Conservation (phyloP, 805 yeast genomes). For the Starmerella riodocensis region DNA sequence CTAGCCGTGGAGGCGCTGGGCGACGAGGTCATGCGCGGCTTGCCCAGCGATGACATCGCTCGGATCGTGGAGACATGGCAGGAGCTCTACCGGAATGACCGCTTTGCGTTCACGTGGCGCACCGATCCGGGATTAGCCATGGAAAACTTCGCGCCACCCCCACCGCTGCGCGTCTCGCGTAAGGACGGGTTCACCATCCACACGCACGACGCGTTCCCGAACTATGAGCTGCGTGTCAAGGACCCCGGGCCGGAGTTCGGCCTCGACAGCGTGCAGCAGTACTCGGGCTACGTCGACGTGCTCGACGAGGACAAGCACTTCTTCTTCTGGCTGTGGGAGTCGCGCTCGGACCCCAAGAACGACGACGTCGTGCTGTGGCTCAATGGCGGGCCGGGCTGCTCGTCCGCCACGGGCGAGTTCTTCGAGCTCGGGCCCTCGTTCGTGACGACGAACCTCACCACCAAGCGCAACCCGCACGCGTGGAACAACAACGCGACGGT, state of each 20-base stretch:
- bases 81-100: too few relatives aligned
- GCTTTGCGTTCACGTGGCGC: too few relatives aligned
- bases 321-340: slow-evolving; percentile 85
- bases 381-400: slow-evolving; percentile 98
- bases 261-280: slow-evolving; percentile 68
- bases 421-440: slow-evolving; percentile 89
- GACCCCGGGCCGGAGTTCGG: slow-evolving; percentile 50
- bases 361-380: slow-evolving; percentile 86
- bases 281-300: slow-evolving; percentile 62
- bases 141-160: too few relatives aligned
- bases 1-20: too few relatives aligned
- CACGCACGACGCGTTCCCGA: slow-evolving; percentile 21
- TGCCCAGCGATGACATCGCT: too few relatives aligned
- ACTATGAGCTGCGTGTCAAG: slow-evolving; percentile 49
- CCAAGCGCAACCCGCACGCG: slow-evolving; percentile 70
- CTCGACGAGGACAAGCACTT: slow-evolving; percentile 82
- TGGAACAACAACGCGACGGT: slow-evolving; percentile 93
- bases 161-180: slow-evolving; percentile 8
- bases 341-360: slow-evolving; percentile 64
- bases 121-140: too few relatives aligned
- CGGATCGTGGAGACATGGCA: too few relatives aligned
- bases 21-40: too few relatives aligned
- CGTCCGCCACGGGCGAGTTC: slow-evolving; percentile 79
- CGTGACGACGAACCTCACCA: slow-evolving; percentile 51
- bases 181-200: slow-evolving; percentile 13